Evolutionary conservation across 1,284 basidiomycete species (phyloP), one percentile per base, ranked within the genome.

Genomic region (Trichosporon ovoides): DNA sequence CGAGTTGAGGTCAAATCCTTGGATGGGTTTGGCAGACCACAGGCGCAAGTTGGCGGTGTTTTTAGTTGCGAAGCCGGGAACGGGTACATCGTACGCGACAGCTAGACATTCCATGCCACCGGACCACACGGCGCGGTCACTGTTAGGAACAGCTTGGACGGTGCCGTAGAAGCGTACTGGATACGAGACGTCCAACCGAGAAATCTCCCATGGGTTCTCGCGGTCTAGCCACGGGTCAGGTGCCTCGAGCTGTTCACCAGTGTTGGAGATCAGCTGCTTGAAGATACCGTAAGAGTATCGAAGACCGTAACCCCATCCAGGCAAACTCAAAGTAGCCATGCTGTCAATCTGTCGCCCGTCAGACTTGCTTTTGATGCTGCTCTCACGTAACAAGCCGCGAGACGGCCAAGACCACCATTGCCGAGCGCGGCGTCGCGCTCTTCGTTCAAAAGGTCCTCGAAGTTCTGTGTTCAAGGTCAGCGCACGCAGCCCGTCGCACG

Each of bases 71-170:
- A 75, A 86, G 49, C 92, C 92, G 3, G 92, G 91, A 66, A 96
- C 88, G 79, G 91, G 92, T n/a, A 64, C 62, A 70, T 93, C 91
- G 71, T 93, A 92, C 0, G 91, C 92, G 43, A 91, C 83, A 2
- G 92, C 92, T 35, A 94, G 72, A 34, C 94, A 91, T 75, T 95
- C 91, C 77, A 91, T 88, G 1, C 92, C 92, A 18, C 92, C 92
- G 31, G 84, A 83, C 92, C 92, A 94, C 20, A 83, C 70, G 1
- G 85, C 88, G 59, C 72, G 71, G 82, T 85, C 62, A 77, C 83
- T 65, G 68, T 86, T 85, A 18, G 80, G 78, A 34, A 85, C 77
- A 36, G 86, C 81, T 60, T 92, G 87, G 1, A 91, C 83, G 20
- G 83, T 79, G 1, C 92, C 92, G 67, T 92, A 91, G 79, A 96